These are phyloP conservation scores for Chalciporus piperatus DNA, from an alignment of 768 basidiomycete species.

Conservation along the genomic window DNA sequence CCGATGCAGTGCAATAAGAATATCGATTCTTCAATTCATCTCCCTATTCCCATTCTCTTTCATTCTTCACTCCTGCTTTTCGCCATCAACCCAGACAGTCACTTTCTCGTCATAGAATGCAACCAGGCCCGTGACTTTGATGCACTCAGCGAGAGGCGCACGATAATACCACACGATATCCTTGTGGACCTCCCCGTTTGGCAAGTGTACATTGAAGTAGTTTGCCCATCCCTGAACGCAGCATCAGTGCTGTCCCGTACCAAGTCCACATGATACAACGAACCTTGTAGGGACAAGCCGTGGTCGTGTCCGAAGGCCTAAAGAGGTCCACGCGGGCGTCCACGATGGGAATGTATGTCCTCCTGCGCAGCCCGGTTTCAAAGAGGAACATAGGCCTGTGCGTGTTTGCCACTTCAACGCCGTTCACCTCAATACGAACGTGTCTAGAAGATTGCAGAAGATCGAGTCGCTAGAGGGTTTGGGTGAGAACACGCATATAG, in stretches of 20 bases:
- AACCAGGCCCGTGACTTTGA: constrained; percentile 47
- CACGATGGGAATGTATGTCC: constrained; percentile 60
- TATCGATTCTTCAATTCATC: neutral
- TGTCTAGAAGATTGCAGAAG: constrained; percentile 59
- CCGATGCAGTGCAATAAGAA: neutral
- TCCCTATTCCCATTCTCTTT: neutral
- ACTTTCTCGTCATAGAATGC: constrained; percentile 69
- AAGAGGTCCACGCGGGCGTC: constrained; percentile 53
- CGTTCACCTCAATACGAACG: constrained; percentile 56
- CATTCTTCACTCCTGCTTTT: constrained; percentile 40
- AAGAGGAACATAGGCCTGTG: constrained; percentile 51
- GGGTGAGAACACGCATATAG: neutral
- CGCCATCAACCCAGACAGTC: constrained; percentile 61
- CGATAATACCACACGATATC: constrained; percentile 68
- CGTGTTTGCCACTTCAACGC: constrained; percentile 62
- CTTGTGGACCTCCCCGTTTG: constrained; percentile 41
- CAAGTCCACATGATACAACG: neutral
- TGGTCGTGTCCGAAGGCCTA: constrained; percentile 42
- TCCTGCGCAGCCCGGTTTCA: constrained; percentile 54
- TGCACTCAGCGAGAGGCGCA: constrained; percentile 48
- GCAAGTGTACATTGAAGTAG: constrained; percentile 51
- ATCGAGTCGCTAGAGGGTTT: constrained; percentile 51
- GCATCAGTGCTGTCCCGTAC: neutral
- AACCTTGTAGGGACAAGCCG: constrained; percentile 67
- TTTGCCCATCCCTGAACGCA: constrained; percentile 51